phyloP scores from a whole-genome alignment of 1,284 basidiomycete species.

The Sphaerobolus stellatus region DNA sequence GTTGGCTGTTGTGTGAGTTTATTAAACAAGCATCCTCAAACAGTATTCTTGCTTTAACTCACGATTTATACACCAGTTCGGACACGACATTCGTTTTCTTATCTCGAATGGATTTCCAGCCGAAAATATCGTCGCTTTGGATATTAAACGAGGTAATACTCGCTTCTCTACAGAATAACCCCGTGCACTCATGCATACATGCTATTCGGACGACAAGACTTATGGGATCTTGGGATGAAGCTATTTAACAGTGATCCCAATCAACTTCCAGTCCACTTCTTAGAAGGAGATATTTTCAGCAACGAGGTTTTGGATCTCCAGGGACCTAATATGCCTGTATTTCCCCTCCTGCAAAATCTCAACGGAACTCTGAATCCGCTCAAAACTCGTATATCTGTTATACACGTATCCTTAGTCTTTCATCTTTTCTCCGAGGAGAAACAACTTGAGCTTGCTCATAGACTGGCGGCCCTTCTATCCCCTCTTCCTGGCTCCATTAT shows the following conservation, averaged over 20 bases:
- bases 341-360: slow-evolving; percentile 26
- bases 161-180: slow-evolving; percentile 39
- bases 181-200: no score
- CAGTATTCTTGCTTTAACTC: background rate
- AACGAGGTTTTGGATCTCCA: slow-evolving; percentile 30
- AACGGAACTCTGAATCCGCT: slow-evolving; percentile 43
- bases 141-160: slow-evolving; percentile 30
- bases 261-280: slow-evolving; percentile 44
- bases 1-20: slow-evolving; percentile 49
- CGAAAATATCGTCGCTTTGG: background rate
- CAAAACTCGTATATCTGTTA: slow-evolving; percentile 44
- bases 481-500: slow-evolving; percentile 15
- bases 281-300: slow-evolving; percentile 48
- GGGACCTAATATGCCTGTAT: slow-evolving; percentile 18
- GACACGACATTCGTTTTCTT: slow-evolving; percentile 37
- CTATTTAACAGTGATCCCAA: slow-evolving; percentile 34
- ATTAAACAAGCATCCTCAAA: background rate
- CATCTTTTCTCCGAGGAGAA: slow-evolving; percentile 48
- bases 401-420: slow-evolving; percentile 51
- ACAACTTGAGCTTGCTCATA: slow-evolving; percentile 41
- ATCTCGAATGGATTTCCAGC: background rate
- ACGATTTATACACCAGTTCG: slow-evolving; percentile 31
- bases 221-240: slow-evolving; percentile 35
- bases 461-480: slow-evolving; percentile 40
- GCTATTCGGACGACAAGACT: slow-evolving; percentile 22